A percentile compares a stretch with the other conserved stretches of the same genome.
These are phyloP conservation scores for Citrus reticulata DNA, from an alignment of 345 rosid species.

Conservation along the genomic window DNA sequence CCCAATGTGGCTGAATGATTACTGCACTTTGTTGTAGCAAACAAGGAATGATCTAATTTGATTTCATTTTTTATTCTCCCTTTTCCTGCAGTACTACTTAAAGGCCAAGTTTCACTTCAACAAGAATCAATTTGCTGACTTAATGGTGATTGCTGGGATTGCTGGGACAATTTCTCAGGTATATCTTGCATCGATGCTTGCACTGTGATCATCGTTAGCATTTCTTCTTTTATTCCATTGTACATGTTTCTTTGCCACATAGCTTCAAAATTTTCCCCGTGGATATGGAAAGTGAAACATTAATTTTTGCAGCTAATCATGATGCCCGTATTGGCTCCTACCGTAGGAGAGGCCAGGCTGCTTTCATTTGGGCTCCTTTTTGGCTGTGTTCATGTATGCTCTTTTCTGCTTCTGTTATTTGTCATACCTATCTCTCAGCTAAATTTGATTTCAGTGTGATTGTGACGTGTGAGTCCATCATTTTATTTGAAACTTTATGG, in stretches of 20 bases:
- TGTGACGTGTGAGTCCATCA: neutral
- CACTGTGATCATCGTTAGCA: neutral
- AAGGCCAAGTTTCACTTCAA: constrained; percentile 85
- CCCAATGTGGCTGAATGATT: neutral
- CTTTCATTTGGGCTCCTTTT: constrained; percentile 80
- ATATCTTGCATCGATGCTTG: neutral
- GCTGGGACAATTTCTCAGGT: constrained; percentile 92
- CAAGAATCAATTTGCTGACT: constrained; percentile 86
- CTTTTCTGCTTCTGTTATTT: constrained; percentile 1
- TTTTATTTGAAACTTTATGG: constrained; percentile 3
- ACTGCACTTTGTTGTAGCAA: neutral
- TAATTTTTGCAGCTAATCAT: constrained; percentile 52
- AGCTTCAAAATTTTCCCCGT: neutral
- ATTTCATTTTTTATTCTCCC: neutral
- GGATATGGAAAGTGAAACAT: constrained; percentile 8
- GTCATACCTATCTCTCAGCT: neutral
- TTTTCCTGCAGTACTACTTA: constrained; percentile 58
- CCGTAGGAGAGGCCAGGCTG: constrained; percentile 67
- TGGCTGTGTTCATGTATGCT: constrained; percentile 61
- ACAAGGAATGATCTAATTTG: neutral
- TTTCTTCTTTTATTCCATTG: neutral
- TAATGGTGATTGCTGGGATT: constrained; percentile 76
- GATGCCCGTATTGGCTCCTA: constrained; percentile 76
- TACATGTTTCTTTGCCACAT: neutral
- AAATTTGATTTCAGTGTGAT: neutral